Evolutionary conservation across 2,329 filamentous ascomycete genomes (phyloP).

Genomic region (Fusarium sp.): DNA sequence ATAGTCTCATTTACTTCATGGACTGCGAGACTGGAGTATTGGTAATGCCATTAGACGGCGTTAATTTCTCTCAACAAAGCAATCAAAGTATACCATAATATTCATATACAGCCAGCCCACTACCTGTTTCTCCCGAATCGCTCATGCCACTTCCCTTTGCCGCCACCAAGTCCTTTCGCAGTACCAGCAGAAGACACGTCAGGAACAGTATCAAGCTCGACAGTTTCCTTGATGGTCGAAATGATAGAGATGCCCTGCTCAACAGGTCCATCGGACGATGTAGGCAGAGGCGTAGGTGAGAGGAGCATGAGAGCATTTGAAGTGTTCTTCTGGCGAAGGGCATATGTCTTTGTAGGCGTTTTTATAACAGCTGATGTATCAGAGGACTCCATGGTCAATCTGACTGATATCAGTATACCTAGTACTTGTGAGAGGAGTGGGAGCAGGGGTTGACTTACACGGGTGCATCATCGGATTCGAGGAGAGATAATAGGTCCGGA

Average conservation of each 20-base stretch:
- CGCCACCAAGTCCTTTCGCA: conserved; percentile 41
- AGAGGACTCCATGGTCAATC: conserved; percentile 60
- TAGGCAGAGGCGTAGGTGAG: conserved; percentile 8
- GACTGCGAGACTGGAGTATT: not conserved
- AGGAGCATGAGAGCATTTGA: conserved; percentile 72
- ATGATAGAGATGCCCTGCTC: conserved; percentile 57
- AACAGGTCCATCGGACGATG: conserved; percentile 14
- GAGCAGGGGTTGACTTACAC: conserved; percentile 52
- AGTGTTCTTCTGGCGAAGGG: conserved; percentile 72
- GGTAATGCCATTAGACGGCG: not conserved
- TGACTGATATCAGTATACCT: conserved; percentile 35
- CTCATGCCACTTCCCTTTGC: conserved; percentile 68
- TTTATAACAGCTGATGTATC: conserved; percentile 61
- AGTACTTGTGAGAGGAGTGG: not conserved
- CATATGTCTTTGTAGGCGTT: conserved; percentile 62
- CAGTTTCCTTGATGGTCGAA: conserved; percentile 68
- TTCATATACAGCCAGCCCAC: not conserved
- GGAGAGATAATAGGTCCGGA: conserved; percentile 63
- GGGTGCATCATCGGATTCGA: conserved; percentile 64
- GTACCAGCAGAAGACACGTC: conserved; percentile 43
- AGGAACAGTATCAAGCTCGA: conserved; percentile 63
- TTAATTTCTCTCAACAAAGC: not conserved
- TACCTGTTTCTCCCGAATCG: conserved; percentile 62
- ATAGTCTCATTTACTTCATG: not conserved
- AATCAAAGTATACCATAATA: not conserved